Base-by-base conservation (phyloP, 805 yeast species). In the Myxozyma neotropica region DNA sequence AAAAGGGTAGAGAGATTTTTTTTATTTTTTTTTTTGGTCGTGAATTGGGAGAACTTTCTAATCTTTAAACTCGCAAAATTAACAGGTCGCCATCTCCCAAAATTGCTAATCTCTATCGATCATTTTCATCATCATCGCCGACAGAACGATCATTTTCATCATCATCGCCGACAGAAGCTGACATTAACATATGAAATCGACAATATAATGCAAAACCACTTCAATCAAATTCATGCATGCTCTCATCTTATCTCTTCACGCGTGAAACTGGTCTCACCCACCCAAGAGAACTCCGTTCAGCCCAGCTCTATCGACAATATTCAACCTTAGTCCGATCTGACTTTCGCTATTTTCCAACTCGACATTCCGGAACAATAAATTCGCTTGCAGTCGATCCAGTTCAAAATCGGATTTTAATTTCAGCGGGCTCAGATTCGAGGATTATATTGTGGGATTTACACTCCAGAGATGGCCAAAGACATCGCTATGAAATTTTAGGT, bases 351-450 rank as follows among this genome's bases (percentile, higher is more conserved):
- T 69, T 74, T 52, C 68, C 69, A 6, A 56, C 55, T 3, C 55
- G 66, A 21, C 74, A 72, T 51, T 55, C 55, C 6, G 77, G 77
- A 3, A 83, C 89, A 0, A 82, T 88, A 24, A 87, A 86, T 65
- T 73, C 86, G 2, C 71, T 88, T 4, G 80, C 85, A 0, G 66
- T 87, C 17, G 94, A 88, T 56, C 65, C 68, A 6, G 67, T 70
- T 1, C 50, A 17, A n/a, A 77, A 77, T 3, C 69, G 74, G 48
- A 85, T 72, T 61, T 65, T 88, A 64, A 71, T 89, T 4, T 83
- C 90, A 29, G 96, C 92, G 0, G 83, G 88, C 19, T 88, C 88
- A 1, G 93, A 88, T 68, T 82, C 89, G 0, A 77, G 84, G 2
- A 76, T 89, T 13, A 82, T 82, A 56, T 61, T 89, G 27, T 89